Conservation (phyloP, 2,329 filamentous ascomycete genomes). For the Microsporum audouinii region DNA sequence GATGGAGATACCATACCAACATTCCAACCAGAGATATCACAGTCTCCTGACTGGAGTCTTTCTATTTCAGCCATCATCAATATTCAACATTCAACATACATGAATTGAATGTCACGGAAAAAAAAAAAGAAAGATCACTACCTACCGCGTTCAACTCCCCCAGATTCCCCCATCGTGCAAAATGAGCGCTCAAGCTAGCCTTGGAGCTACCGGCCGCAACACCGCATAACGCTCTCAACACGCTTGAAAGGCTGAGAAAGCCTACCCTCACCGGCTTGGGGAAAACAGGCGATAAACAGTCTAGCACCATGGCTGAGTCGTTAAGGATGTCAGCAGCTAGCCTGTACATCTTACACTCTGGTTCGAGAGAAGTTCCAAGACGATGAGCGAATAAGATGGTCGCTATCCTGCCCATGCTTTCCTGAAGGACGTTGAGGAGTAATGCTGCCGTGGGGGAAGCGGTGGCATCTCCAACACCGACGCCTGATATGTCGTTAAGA, state of each 20-base stretch:
- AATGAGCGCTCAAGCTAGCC: constrained; percentile 82
- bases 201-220: constrained; percentile 85
- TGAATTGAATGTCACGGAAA: not conserved
- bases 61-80: constrained; percentile 29
- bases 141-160: constrained; percentile 76
- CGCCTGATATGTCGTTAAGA: constrained; percentile 33
- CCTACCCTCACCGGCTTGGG: constrained; percentile 47
- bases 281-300: constrained; percentile 66
- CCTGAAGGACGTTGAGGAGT: constrained; percentile 71
- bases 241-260: constrained; percentile 49
- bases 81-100: not conserved
- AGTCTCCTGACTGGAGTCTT: constrained; percentile 93
- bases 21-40: constrained; percentile 82
- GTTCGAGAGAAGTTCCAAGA: constrained; percentile 60
- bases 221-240: constrained; percentile 63
- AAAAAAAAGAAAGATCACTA: not conserved
- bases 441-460: constrained; percentile 71
- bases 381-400: constrained; percentile 60
- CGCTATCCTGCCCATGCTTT: constrained; percentile 66
- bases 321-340: constrained; percentile 83
- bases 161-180: constrained; percentile 74
- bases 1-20: constrained; percentile 41
- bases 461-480: constrained; percentile 73
- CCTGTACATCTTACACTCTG: constrained; percentile 82
- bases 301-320: constrained; percentile 73